phyloP scores from a whole-genome alignment of 257 asterid genomes.

The Lavandula angustifolia region DNA sequence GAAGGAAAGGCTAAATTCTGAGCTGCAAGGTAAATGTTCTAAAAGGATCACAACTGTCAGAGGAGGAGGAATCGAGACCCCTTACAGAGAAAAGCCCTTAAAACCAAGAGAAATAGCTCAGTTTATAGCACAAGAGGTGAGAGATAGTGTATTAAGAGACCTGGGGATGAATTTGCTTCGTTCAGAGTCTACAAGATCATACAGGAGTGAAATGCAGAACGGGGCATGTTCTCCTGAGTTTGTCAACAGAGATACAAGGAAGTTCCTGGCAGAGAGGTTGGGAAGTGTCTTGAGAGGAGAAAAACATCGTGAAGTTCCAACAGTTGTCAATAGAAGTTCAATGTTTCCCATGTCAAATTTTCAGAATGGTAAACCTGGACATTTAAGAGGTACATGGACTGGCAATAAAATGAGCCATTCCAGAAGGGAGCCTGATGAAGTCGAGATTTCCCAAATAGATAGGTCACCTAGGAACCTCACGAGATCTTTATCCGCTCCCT shows the following conservation, averaged over 20 bases:
- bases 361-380: constrained; percentile 39
- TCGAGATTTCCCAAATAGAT: constrained; percentile 45
- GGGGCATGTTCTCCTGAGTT: constrained; percentile 68
- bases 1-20: constrained; percentile 80
- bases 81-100: constrained; percentile 72
- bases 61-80: constrained; percentile 95
- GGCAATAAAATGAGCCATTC: constrained; percentile 42
- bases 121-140: constrained; percentile 69
- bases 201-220: constrained; percentile 64
- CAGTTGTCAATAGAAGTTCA: constrained; percentile 47
- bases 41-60: constrained; percentile 60
- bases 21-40: constrained; percentile 69
- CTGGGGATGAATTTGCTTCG: constrained; percentile 61
- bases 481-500: constrained; percentile 93
- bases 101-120: constrained; percentile 79
- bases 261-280: constrained; percentile 71
- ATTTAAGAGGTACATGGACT: constrained; percentile 37
- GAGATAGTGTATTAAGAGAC: constrained; percentile 74
- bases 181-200: constrained; percentile 85
- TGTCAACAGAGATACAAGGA: constrained; percentile 68
- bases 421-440: constrained; percentile 56
- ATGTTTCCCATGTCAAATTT: constrained; percentile 41
- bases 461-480: constrained; percentile 71
- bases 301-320: constrained; percentile 44
- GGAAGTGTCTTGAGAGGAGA: constrained; percentile 73